Evolutionary conservation across 176 grass and related monocot genomes (phyloP), one percentile per base, ranked within the genome.

Genomic region (Ensete glaucum): DNA sequence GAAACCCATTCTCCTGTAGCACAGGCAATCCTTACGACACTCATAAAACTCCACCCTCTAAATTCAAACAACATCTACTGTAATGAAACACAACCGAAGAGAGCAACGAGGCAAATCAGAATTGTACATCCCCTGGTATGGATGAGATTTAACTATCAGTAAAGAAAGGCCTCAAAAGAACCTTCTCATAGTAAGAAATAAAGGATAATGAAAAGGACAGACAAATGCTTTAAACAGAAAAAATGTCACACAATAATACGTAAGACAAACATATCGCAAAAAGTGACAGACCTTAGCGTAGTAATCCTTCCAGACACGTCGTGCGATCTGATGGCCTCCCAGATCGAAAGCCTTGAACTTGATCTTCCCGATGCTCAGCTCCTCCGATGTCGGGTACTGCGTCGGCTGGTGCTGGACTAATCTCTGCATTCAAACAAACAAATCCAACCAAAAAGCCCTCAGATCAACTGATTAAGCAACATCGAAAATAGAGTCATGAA

Each of bases 351-450:
- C 67, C 15, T 69, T 69, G 67, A 69, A 69, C 67, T 69, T 69
- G 67, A 69, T 69, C 8, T 50, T 69, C 34, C 67, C 67, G 67
- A 69, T 69, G 67, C 67, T 69, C 67, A 69, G 67, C 67, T 69
- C 67, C 67, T 69, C 67, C 34, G 67, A 69, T 2, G 67, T 69
- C 15, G 67, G 67, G n/a, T 69, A 69, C 34, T 69, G 67, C 9
- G 67, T 69, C 43, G 67, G 67, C 67, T 69, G 67, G 67, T 69
- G 67, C 67, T 69, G 67, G 20, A 69, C 67, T 19, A 69, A 20
- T 15, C 67, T 69, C 67, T 69, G 67, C 26, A 69, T n/a, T 9
- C 34, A 50, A 69, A 50, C 16, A 14, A 17, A 69, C 67, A 16
- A 69, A 69, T 50, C 24, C 67, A 16, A 69, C 14, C 29, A 50